These are phyloP conservation scores for Suillus variegatus DNA, from an alignment of 768 basidiomycete species.

Conservation along the genomic window DNA sequence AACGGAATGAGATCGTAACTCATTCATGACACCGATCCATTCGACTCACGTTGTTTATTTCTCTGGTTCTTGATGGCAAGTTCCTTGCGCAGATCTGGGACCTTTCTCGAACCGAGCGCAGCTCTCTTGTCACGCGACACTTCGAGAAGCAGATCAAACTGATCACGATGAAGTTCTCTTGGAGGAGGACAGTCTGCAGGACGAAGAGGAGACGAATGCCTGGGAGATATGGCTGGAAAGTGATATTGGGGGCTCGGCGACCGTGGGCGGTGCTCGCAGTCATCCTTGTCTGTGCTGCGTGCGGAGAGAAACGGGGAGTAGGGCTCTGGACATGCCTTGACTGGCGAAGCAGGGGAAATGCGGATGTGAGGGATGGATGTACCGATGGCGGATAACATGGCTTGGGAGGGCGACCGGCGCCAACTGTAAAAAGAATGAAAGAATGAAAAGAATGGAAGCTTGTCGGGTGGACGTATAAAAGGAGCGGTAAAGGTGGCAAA, in stretches of 20 bases:
- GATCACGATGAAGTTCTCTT: slow-evolving; percentile 61
- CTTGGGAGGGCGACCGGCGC: slow-evolving; percentile 51
- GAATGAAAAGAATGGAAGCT: slow-evolving; percentile 31
- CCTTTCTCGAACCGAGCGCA: slow-evolving; percentile 44
- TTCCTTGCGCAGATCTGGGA: slow-evolving; percentile 68
- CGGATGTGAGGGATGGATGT: slow-evolving; percentile 61
- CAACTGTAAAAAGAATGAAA: slow-evolving; percentile 23
- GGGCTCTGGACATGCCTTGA: slow-evolving; percentile 51
- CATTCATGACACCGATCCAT: slow-evolving; percentile 6
- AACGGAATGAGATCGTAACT: slow-evolving; percentile 7
- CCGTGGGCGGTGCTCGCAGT: slow-evolving; percentile 57
- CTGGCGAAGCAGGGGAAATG: slow-evolving; percentile 68
- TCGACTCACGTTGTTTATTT: slow-evolving; percentile 67
- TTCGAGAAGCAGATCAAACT: slow-evolving; percentile 65
- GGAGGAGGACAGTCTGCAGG: slow-evolving; percentile 37
- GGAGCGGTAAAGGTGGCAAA: slow-evolving; percentile 15
- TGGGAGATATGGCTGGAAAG: slow-evolving; percentile 39
- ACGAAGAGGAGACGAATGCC: slow-evolving; percentile 53
- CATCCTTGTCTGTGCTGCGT: slow-evolving; percentile 33
- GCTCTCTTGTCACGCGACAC: slow-evolving; percentile 59
- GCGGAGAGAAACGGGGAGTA: slow-evolving; percentile 59
- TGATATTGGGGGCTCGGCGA: slow-evolving; percentile 57
- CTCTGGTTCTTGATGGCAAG: slow-evolving; percentile 71
- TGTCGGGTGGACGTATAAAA: slow-evolving; percentile 34
- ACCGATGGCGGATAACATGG: slow-evolving; percentile 20